Percentiles rank a stretch among this genome's conserved stretches.
Conservation (phyloP, 306 rosid genomes). For the Prunus kanzakura region DNA sequence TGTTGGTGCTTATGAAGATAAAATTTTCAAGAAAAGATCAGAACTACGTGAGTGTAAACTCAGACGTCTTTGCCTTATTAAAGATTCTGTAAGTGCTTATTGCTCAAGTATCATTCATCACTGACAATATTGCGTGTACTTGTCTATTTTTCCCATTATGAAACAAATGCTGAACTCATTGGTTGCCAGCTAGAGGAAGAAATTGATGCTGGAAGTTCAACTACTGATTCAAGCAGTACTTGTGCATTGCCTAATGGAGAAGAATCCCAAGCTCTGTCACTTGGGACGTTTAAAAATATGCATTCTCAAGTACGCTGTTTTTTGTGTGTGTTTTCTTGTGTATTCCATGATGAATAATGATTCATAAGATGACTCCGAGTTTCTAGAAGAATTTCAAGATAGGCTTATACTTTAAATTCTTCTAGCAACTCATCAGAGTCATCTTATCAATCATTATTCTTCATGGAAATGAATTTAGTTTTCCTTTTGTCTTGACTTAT, state of each 20-base stretch:
- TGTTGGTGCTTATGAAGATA: conserved; percentile 48
- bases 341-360: too few relatives aligned
- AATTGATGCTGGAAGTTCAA: neutral
- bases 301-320: neutral
- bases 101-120: neutral
- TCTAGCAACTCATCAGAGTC: too few relatives aligned
- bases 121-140: neutral
- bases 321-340: neutral
- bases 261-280: neutral
- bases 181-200: conserved; percentile 24
- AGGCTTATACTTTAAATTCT: too few relatives aligned
- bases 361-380: too few relatives aligned
- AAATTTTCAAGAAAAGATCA: conserved; percentile 40
- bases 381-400: too few relatives aligned
- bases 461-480: too few relatives aligned
- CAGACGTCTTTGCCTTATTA: conserved; percentile 10
- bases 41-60: conserved; percentile 20
- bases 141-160: neutral
- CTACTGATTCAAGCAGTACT: neutral
- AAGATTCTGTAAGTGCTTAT: conserved; percentile 32
- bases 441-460: too few relatives aligned
- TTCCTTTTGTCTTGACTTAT: too few relatives aligned
- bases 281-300: neutral
- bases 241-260: neutral
- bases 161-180: neutral